Evolutionary conservation across 345 rosid genomes (phyloP), one percentile per base, ranked within the genome.

Genomic region (Ceriops zippeliana): DNA sequence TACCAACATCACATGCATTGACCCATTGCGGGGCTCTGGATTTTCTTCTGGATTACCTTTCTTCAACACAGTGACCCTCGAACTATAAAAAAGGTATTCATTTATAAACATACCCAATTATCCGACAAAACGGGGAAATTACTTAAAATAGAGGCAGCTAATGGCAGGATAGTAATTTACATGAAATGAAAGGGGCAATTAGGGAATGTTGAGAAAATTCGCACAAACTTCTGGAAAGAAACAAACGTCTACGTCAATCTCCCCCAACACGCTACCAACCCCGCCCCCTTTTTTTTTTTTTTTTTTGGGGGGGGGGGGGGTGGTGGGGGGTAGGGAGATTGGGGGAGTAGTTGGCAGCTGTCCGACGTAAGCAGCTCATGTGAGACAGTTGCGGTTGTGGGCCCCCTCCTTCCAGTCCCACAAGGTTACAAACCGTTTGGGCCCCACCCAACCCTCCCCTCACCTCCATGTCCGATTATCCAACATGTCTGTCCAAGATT

Each of bases 1-100:
- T 76, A 80, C 81, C 84, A 82, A 70, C 83, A 65, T 76, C 86
- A 82, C 84, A 76, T 78, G 84, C 78, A 70, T 56, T 56, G 59
- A 24, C 16, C 59, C 28, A 21, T 21, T 22, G 30, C 31, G 16
- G 59, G 30, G 19, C 19, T 42, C 49, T 42, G 4, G 49, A 42
- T 13, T 42, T 42, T 42, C 19, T 42, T 4, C 15, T 56, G 28
- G 59, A 3, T 24, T 56, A 27, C 59, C 30, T 21, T 8, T 4
- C 28, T 24, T 24, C 8, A 7, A 6, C 59, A 11, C 28, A 21
- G 3, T 1, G 22, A 3, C 17, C 28, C 6, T 9, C 58, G 1
- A 54, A n/a, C 21, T n/a, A 6, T 19, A 5, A 19, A 21, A 53
- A 53, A 2, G n/a, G 9, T 21, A 8, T 37, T 8, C 9, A 37